A percentile compares a stretch with the other conserved stretches of the same genome.
Conservation (phyloP, 768 basidiomycete genomes). For the Leccinellum rugosiceps region DNA sequence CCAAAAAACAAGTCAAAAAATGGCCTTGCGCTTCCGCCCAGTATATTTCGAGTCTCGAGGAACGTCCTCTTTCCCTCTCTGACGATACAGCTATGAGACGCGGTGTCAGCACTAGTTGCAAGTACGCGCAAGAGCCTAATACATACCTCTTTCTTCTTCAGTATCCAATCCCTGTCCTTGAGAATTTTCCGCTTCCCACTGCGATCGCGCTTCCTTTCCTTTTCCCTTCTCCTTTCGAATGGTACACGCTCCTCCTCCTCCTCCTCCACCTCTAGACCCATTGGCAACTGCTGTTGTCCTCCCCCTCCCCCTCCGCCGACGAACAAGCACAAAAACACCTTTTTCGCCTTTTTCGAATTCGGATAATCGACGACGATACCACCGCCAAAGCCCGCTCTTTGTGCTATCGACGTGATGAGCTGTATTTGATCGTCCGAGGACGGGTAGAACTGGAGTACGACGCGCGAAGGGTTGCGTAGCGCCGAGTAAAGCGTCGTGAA, state of each 20-base stretch:
- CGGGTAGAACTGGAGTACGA: conserved; percentile 93
- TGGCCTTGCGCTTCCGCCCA: conserved; percentile 78
- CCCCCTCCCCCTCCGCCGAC: conserved; percentile 71
- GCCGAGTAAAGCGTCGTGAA: conserved; percentile 91
- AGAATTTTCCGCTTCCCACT: conserved; percentile 66
- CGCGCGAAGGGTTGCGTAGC: conserved; percentile 80
- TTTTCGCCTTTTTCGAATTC: conserved; percentile 92
- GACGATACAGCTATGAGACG: conserved; percentile 64
- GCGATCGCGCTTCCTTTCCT: conserved; percentile 53
- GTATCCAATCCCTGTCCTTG: conserved; percentile 88
- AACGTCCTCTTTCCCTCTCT: conserved; percentile 81
- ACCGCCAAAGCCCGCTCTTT: conserved; percentile 94
- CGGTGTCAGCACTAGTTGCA: conserved; percentile 1
- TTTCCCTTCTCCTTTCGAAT: conserved; percentile 78
- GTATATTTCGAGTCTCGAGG: conserved; percentile 88
- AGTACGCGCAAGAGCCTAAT: conserved; percentile 37
- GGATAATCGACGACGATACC: conserved; percentile 97
- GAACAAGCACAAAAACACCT: conserved; percentile 91
- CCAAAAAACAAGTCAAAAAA: conserved; percentile 58
- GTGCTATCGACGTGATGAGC: conserved; percentile 89
- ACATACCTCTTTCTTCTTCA: conserved; percentile 93
- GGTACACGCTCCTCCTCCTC: conserved; percentile 46
- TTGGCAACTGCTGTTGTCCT: conserved; percentile 64
- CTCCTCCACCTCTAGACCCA: conserved; percentile 72
- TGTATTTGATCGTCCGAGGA: conserved; percentile 96